phyloP scores from a whole-genome alignment of 2,329 filamentous ascomycete species.

The Sclerotinia sclerotiorum region DNA sequence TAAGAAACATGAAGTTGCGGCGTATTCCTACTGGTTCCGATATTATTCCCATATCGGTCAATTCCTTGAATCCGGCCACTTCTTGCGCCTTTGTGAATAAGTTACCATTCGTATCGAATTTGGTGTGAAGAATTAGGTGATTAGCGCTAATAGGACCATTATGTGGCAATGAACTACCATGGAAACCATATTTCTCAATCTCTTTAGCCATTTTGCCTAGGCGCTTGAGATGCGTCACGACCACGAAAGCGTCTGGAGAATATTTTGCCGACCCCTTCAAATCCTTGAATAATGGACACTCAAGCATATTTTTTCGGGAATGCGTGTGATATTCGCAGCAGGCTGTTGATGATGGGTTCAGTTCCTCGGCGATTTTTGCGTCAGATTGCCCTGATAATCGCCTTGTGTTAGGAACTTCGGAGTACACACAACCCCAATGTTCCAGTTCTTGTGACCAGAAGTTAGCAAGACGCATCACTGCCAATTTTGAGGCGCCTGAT shows the following conservation, averaged over 20 bases:
- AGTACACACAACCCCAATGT: neutral
- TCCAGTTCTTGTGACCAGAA: neutral
- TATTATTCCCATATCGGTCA: neutral
- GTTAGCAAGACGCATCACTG: neutral
- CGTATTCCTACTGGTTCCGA: accelerated
- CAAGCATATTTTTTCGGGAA: neutral
- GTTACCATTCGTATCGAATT: neutral
- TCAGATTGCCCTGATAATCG: neutral
- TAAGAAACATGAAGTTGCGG: neutral
- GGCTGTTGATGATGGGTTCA: neutral
- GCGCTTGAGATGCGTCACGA: neutral
- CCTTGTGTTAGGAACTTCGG: neutral
- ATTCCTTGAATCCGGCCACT: neutral
- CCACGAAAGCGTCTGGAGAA: neutral
- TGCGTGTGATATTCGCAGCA: conserved; percentile 6
- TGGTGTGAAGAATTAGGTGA: neutral
- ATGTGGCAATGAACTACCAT: too few species aligned
- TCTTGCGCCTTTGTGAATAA: neutral
- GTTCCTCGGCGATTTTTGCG: neutral
- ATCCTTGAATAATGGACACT: neutral
- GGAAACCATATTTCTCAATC: neutral
- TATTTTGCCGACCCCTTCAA: neutral
- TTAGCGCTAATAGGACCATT: neutral
- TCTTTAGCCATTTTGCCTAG: neutral
- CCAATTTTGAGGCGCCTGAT: neutral